phyloP scores from a whole-genome alignment of 2,329 filamentous ascomycete genomes.

The Didymellaceae sp. region DNA sequence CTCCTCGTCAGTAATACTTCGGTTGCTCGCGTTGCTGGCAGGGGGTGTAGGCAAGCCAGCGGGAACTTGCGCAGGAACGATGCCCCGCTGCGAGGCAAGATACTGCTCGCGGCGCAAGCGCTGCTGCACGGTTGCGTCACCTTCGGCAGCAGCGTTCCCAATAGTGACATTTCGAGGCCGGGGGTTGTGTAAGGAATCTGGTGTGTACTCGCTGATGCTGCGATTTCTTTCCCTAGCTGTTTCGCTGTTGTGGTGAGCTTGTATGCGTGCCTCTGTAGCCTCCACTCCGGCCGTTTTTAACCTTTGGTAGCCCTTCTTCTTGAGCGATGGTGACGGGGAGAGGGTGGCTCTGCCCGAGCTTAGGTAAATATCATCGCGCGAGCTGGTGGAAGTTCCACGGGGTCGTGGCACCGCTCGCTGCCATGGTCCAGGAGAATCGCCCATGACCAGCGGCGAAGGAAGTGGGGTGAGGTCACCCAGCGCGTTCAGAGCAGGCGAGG shows the following conservation, averaged over 20 bases:
- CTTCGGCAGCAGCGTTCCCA: slow-evolving; percentile 50
- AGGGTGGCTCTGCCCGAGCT: slow-evolving; percentile 41
- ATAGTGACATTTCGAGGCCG: slow-evolving; percentile 75
- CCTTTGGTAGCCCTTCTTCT: slow-evolving; percentile 57
- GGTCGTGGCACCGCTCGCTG: slow-evolving; percentile 46
- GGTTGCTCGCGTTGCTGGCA: slow-evolving; percentile 69
- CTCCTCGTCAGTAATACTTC: slow-evolving; percentile 63
- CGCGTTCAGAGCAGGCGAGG: slow-evolving; percentile 57
- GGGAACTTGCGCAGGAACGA: slow-evolving; percentile 63
- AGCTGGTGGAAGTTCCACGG: slow-evolving; percentile 39
- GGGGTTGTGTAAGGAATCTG: slow-evolving; percentile 71
- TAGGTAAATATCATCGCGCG: slow-evolving; percentile 42
- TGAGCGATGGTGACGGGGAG: slow-evolving; percentile 49
- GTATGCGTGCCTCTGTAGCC: slow-evolving; percentile 41
- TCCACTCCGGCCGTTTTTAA: slow-evolving; percentile 52
- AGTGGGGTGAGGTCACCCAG: slow-evolving; percentile 60
- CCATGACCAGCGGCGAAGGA: slow-evolving; percentile 56
- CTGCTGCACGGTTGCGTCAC: slow-evolving; percentile 59
- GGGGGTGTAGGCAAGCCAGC: slow-evolving; percentile 73
- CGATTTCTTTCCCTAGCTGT: slow-evolving; percentile 71
- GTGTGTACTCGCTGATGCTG: slow-evolving; percentile 87
- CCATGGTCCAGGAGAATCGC: slow-evolving; percentile 54
- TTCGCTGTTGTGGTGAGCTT: slow-evolving; percentile 41
- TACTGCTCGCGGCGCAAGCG: slow-evolving; percentile 78
- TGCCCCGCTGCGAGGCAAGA: slow-evolving; percentile 77